phyloP scores from a whole-genome alignment of 306 rosid species.

The Prosopis cineraria region DNA sequence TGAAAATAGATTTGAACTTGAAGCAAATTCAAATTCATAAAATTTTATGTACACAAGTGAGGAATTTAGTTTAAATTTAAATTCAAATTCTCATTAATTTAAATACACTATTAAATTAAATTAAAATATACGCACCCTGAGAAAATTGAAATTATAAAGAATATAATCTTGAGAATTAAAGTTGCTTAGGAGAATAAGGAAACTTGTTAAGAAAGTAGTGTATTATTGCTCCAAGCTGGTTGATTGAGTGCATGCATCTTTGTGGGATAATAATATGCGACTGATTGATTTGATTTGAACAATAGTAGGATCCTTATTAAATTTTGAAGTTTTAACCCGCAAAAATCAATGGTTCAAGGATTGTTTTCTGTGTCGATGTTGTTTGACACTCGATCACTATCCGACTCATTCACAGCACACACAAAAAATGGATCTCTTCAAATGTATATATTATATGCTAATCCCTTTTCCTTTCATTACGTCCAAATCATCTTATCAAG shows the following conservation, averaged over 20 bases:
- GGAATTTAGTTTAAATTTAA: too few relatives aligned
- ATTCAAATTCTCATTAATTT: too few relatives aligned
- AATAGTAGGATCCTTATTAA: constrained; percentile 41
- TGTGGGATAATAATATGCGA: constrained; percentile 6
- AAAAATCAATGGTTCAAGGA: constrained; percentile 34
- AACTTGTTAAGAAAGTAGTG: background rate
- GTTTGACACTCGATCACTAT: constrained; percentile 42
- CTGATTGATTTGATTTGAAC: constrained; percentile 33
- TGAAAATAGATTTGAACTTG: too few relatives aligned
- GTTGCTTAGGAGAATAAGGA: background rate
- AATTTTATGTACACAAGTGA: too few relatives aligned
- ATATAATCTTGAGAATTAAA: background rate
- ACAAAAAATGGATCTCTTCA: constrained; percentile 23
- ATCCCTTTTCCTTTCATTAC: constrained; percentile 4
- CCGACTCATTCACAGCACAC: constrained; percentile 2
- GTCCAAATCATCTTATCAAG: constrained; percentile 27
- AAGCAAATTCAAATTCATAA: too few relatives aligned
- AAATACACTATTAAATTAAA: too few relatives aligned
- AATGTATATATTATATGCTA: background rate
- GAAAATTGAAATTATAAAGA: too few relatives aligned
- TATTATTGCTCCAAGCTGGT: background rate
- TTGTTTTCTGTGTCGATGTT: constrained; percentile 36
- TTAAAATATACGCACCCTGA: too few relatives aligned
- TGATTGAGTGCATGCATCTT: constrained; percentile 47
- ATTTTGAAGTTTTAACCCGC: constrained; percentile 39